Conservation (phyloP, 805 yeast species). For the Maudiozyma saulgeensis region DNA sequence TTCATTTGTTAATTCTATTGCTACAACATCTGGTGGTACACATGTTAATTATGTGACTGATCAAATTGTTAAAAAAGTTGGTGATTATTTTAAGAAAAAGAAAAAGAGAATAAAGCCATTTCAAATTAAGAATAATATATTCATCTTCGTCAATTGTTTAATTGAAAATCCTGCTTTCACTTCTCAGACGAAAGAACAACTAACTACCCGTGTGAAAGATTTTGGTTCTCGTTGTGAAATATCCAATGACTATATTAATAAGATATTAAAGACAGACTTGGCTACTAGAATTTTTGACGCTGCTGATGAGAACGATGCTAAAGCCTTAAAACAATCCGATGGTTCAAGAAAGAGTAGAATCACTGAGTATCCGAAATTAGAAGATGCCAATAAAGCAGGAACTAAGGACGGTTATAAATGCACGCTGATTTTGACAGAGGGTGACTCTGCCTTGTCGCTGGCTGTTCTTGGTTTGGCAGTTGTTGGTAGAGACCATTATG, state of each 20-base stretch:
- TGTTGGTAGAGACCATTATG: conserved; percentile 90
- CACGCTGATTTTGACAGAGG: conserved; percentile 89
- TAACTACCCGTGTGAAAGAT: conserved; percentile 79
- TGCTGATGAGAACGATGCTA: conserved; percentile 83
- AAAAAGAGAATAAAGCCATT: conserved; percentile 75
- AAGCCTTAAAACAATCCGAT: conserved; percentile 77
- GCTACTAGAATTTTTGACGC: conserved; percentile 62
- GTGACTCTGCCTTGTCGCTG: conserved; percentile 87
- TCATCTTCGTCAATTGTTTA: conserved; percentile 80
- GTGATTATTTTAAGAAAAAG: conserved; percentile 61
- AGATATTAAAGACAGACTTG: conserved; percentile 63
- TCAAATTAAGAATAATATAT: conserved; percentile 85
- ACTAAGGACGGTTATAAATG: conserved; percentile 86
- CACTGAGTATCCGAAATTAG: conserved; percentile 80
- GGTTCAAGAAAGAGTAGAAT: conserved; percentile 78
- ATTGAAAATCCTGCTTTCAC: conserved; percentile 96
- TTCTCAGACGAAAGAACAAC: conserved; percentile 92
- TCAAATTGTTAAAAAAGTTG: conserved; percentile 67
- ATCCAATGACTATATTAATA: conserved; percentile 66
- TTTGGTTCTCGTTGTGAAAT: conserved; percentile 83
- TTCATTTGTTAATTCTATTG: conserved; percentile 94
- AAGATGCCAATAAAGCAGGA: conserved; percentile 95
- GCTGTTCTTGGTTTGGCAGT: conserved; percentile 93
- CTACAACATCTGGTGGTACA: conserved; percentile 95
- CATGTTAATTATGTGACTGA: conserved; percentile 84